A percentile compares a stretch with the other conserved stretches of the same genome.
phyloP scores from a whole-genome alignment of 306 rosid genomes.

The Pyrus betulifolia region DNA sequence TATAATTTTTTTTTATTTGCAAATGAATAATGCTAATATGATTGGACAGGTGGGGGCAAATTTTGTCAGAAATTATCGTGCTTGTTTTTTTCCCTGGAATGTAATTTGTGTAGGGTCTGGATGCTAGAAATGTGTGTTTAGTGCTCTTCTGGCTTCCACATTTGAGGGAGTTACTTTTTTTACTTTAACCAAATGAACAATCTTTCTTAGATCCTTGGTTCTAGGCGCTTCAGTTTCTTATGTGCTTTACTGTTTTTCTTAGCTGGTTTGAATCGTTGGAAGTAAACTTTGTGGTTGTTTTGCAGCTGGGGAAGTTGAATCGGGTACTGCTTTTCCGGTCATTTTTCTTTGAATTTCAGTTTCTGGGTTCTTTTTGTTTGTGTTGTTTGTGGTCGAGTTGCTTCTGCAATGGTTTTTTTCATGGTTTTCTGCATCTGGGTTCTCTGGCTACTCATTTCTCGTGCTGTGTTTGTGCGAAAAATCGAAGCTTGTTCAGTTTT shows the following conservation, averaged over 20 bases:
- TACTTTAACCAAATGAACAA: background rate
- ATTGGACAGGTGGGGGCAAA: slow-evolving; percentile 1
- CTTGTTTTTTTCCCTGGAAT: background rate
- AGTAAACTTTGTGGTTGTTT: background rate
- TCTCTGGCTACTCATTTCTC: background rate
- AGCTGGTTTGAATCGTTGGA: background rate
- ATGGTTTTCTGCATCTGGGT: slow-evolving; percentile 14
- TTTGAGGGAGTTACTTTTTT: background rate
- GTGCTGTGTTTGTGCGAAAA: background rate
- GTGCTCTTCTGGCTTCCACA: slow-evolving; percentile 35
- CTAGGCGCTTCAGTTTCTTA: background rate
- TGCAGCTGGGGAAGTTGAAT: slow-evolving; percentile 13
- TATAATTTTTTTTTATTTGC: background rate
- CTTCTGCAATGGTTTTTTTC: slow-evolving; percentile 8
- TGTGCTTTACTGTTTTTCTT: background rate
- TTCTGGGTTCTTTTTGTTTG: slow-evolving; percentile 1
- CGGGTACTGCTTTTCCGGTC: slow-evolving; percentile 8
- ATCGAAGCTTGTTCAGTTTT: background rate
- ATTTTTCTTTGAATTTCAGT: background rate
- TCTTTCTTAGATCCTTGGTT: slow-evolving; percentile 6
- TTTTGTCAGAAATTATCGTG: background rate
- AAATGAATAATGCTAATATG: background rate
- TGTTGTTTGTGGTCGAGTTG: background rate
- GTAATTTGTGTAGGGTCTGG: background rate
- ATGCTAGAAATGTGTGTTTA: background rate